phyloP scores from a whole-genome alignment of 371 early-diverging fungal species.

The Syncephalastrum sp. region DNA sequence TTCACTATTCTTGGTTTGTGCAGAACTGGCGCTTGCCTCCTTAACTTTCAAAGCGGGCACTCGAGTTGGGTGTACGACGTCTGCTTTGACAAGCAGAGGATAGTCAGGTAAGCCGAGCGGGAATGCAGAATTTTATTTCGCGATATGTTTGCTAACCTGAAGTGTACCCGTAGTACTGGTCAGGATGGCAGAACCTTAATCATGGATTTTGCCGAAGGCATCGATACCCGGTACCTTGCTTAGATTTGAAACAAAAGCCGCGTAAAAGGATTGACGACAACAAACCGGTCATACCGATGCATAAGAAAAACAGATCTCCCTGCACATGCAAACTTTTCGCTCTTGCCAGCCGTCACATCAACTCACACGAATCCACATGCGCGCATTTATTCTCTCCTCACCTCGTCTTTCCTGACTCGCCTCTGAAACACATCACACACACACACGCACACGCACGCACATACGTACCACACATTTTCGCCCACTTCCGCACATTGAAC shows the following conservation, averaged over 20 bases:
- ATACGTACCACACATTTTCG: too few relatives aligned
- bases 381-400: too few relatives aligned
- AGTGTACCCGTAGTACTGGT: constrained; percentile 52
- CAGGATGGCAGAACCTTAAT: constrained; percentile 79
- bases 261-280: too few relatives aligned
- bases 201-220: constrained; percentile 76
- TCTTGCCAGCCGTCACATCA: too few relatives aligned
- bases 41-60: constrained; percentile 76
- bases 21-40: constrained; percentile 34
- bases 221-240: constrained; percentile 46
- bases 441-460: too few relatives aligned
- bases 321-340: too few relatives aligned
- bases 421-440: too few relatives aligned
- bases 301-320: too few relatives aligned
- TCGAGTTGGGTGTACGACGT: constrained; percentile 95
- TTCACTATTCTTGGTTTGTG: background rate
- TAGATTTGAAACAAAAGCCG: background rate
- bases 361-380: too few relatives aligned
- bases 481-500: too few relatives aligned
- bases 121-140: background rate
- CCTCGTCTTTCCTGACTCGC: too few relatives aligned
- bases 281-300: too few relatives aligned
- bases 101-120: constrained; percentile 60
- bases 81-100: constrained; percentile 76
- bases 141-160: background rate